These are phyloP conservation scores for Aspergillus floridensis DNA, from an alignment of 2,329 filamentous ascomycete genomes.

Conservation along the genomic window DNA sequence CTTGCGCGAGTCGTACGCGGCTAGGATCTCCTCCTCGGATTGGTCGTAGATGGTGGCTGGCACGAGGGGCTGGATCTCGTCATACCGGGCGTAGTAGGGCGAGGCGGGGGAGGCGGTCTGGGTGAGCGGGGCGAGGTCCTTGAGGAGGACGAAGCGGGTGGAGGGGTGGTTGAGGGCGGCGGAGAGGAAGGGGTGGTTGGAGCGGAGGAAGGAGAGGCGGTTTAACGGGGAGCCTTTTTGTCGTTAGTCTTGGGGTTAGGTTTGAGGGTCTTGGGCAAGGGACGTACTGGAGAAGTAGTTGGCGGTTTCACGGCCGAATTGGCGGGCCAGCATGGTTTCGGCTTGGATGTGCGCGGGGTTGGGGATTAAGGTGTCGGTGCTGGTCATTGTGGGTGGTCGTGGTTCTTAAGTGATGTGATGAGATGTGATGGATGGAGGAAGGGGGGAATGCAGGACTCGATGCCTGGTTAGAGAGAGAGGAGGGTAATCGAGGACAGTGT, in stretches of 20 bases:
- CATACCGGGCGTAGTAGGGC: conserved; percentile 66
- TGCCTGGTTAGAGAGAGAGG: neutral
- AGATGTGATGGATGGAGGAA: too few relatives aligned
- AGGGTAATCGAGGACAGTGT: too few relatives aligned
- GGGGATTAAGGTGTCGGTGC: conserved; percentile 45
- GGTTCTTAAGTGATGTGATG: too few relatives aligned
- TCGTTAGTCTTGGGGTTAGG: neutral
- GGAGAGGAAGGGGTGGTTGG: conserved; percentile 48
- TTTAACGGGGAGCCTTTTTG: conserved; percentile 48
- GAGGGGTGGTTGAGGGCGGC: conserved; percentile 48
- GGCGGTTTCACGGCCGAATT: conserved; percentile 50
- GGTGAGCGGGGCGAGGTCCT: conserved; percentile 72
- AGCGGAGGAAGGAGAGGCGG: conserved; percentile 50
- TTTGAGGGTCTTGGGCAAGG: neutral
- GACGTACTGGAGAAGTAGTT: conserved; percentile 51
- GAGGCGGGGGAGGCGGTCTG: conserved; percentile 50
- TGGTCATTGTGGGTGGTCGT: conserved; percentile 10
- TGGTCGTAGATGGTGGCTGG: conserved; percentile 68
- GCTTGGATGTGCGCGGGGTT: conserved; percentile 57
- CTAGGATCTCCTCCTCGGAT: conserved; percentile 70
- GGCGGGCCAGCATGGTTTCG: conserved; percentile 54
- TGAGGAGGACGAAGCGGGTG: conserved; percentile 70
- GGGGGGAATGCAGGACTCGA: neutral
- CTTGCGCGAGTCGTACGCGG: conserved; percentile 68
- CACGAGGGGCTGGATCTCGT: conserved; percentile 68